phyloP scores from a whole-genome alignment of 352 stramenopile species.

The Phytophthora aleatoria region DNA sequence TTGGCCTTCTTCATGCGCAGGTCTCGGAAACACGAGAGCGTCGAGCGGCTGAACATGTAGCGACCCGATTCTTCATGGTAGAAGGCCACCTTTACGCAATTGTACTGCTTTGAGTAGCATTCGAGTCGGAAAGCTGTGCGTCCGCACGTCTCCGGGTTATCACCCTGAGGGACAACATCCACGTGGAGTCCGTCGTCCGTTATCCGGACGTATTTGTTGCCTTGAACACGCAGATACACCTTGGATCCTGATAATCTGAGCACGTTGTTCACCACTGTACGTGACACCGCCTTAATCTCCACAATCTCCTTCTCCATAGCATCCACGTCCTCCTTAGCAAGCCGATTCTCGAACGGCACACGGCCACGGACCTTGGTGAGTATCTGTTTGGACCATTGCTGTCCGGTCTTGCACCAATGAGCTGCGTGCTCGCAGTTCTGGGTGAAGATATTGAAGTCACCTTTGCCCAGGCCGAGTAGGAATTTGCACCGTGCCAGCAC shows the following conservation, averaged over 20 bases:
- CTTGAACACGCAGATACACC: constrained; percentile 69
- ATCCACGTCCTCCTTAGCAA: constrained; percentile 70
- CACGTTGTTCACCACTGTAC: constrained; percentile 64
- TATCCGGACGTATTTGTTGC: constrained; percentile 57
- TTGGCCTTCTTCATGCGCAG: constrained; percentile 74
- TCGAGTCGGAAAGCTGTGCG: constrained; percentile 62
- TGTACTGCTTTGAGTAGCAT: constrained; percentile 77
- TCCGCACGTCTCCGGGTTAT: constrained; percentile 39
- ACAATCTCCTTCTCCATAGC: constrained; percentile 64
- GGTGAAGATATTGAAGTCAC: constrained; percentile 82
- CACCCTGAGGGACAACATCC: constrained; percentile 43
- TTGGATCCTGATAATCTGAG: constrained; percentile 53
- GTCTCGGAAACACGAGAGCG: constrained; percentile 75
- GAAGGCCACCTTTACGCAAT: constrained; percentile 83
- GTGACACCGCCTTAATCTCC: constrained; percentile 62
- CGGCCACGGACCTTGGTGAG: constrained; percentile 51
- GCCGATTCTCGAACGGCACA: constrained; percentile 68
- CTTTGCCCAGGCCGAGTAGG: constrained; percentile 63
- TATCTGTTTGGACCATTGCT: constrained; percentile 80
- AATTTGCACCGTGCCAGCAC: constrained; percentile 79
- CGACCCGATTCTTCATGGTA: constrained; percentile 56
- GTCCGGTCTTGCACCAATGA: constrained; percentile 82
- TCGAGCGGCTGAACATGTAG: constrained; percentile 80
- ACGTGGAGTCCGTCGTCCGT: constrained; percentile 51
- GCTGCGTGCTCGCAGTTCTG: constrained; percentile 83